A percentile compares a stretch with the other conserved stretches of the same genome.
phyloP scores from a whole-genome alignment of 2,329 filamentous ascomycete species.

The Colletotrichum endophyticum region DNA sequence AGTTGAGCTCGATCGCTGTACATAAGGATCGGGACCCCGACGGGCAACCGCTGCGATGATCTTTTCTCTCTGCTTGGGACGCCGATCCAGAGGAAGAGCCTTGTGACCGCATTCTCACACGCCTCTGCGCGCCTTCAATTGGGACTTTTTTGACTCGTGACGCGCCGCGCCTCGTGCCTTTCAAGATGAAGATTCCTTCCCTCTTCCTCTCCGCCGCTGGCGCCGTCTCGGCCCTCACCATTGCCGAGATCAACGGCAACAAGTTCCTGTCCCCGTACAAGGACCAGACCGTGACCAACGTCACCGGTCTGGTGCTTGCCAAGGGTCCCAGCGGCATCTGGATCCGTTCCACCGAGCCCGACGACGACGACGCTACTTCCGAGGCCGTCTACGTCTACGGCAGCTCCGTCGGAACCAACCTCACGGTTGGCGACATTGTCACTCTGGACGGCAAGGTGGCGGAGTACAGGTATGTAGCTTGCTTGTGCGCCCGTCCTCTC shows the following conservation, averaged over 20 bases:
- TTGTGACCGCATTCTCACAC: neutral
- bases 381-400: conserved; percentile 72
- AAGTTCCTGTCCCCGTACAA: conserved; percentile 66
- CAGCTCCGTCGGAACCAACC: conserved; percentile 50
- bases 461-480: conserved; percentile 54
- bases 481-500: neutral
- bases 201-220: conserved; percentile 31
- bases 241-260: conserved; percentile 70
- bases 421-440: conserved; percentile 68
- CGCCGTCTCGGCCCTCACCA: conserved; percentile 47
- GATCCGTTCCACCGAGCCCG: conserved; percentile 63
- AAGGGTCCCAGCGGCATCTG: conserved; percentile 67
- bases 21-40: neutral
- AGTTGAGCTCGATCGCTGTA: neutral
- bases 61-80: conserved; percentile 4
- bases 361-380: conserved; percentile 61
- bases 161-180: neutral
- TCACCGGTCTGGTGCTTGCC: conserved; percentile 70
- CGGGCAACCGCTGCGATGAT: neutral
- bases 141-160: neutral
- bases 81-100: conserved; percentile 1
- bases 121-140: neutral
- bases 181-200: conserved; percentile 34
- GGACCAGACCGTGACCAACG: conserved; percentile 59
- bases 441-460: conserved; percentile 63